These are phyloP conservation scores for Mycothermus thermophilus DNA, from an alignment of 495 filamentous ascomycete species.

Conservation along the genomic window DNA sequence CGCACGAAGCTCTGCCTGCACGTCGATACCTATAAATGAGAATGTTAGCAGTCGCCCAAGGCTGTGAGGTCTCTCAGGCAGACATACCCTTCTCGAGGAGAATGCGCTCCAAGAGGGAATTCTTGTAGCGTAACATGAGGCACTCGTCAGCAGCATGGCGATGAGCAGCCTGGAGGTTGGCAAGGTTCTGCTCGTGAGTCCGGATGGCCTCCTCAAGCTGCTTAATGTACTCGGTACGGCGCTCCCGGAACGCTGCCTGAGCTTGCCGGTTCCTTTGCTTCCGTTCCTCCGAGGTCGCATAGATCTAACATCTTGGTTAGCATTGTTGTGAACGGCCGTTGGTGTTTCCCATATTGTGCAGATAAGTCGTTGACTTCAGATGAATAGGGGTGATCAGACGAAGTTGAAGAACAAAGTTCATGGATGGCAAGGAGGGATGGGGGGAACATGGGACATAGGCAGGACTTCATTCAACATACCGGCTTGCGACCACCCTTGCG, in stretches of 20 bases:
- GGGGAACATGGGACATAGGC: background rate
- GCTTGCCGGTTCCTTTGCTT: slow-evolving; percentile 97
- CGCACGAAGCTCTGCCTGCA: slow-evolving; percentile 82
- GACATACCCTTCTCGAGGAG: slow-evolving; percentile 81
- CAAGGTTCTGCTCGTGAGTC: slow-evolving; percentile 85
- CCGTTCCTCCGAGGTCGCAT: slow-evolving; percentile 94
- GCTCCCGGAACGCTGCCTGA: slow-evolving; percentile 91
- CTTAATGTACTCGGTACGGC: slow-evolving; percentile 97
- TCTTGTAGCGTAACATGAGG: slow-evolving; percentile 96
- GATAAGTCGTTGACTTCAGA: no score
- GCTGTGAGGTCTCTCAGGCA: no score
- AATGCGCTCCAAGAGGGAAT: slow-evolving; percentile 88
- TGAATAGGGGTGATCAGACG: slow-evolving; percentile 2
- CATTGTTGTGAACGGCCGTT: no score
- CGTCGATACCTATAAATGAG: slow-evolving; percentile 78
- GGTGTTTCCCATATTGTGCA: no score
- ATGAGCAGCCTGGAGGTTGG: slow-evolving; percentile 85
- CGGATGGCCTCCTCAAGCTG: slow-evolving; percentile 96
- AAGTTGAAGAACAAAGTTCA: background rate
- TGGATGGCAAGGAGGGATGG: slow-evolving; percentile 4
- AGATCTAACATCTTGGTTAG: slow-evolving; percentile 49
- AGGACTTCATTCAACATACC: no score
- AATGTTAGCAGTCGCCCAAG: slow-evolving; percentile 1
- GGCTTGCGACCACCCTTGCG: slow-evolving; percentile 95
- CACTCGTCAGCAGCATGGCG: slow-evolving; percentile 93